phyloP scores from a whole-genome alignment of 306 rosid genomes.

The Cucurbita moschata region DNA sequence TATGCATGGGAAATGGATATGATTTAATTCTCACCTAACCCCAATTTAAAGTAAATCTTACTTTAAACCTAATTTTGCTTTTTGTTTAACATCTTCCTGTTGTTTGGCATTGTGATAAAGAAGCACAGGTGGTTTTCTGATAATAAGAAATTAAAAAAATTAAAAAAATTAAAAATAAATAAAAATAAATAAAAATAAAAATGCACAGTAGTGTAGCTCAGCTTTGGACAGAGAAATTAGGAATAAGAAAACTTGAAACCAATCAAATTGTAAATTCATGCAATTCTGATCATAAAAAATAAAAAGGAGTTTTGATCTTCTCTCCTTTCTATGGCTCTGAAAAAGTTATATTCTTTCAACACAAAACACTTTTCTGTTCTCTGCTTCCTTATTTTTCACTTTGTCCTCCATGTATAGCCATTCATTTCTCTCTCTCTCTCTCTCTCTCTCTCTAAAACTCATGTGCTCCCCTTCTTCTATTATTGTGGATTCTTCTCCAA shows the following conservation, averaged over 20 bases:
- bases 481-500: slow-evolving; percentile 4
- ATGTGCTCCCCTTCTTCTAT: background rate
- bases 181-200: too few relatives aligned
- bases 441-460: background rate
- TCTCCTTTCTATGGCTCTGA: slow-evolving; percentile 7
- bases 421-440: background rate
- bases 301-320: background rate
- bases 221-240: slow-evolving; percentile 4
- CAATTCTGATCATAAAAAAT: slow-evolving; percentile 2
- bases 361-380: background rate
- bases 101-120: slow-evolving; percentile 1
- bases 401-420: background rate
- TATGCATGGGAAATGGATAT: slow-evolving; percentile 1
- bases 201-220: background rate
- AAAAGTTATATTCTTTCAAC: background rate
- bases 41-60: slow-evolving; percentile 2
- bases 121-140: background rate
- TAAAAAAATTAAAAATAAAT: background rate
- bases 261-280: slow-evolving; percentile 9
- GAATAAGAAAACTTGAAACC: slow-evolving; percentile 6
- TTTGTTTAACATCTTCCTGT: background rate
- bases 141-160: background rate
- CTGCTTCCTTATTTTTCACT: background rate
- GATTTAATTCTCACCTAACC: slow-evolving; percentile 11
- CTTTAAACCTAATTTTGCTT: slow-evolving; percentile 13